Percentiles rank a stretch among this genome's conserved stretches.
phyloP scores from a whole-genome alignment of 306 rosid species.

The Chamaecrista fasciculata region DNA sequence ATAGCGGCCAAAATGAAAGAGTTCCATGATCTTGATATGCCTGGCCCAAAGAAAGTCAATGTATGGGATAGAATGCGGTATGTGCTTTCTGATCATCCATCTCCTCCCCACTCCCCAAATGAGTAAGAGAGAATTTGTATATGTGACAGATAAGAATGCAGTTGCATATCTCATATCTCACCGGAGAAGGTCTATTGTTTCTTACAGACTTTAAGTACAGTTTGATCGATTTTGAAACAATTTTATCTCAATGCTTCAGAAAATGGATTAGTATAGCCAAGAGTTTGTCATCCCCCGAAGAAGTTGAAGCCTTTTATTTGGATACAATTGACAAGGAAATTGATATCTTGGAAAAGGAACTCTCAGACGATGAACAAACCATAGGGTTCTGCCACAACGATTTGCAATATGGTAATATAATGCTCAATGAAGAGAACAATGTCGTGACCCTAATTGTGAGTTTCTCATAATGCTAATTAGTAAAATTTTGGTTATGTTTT shows the following conservation, averaged over 20 bases:
- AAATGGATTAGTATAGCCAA: slow-evolving; percentile 61
- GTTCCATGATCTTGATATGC: slow-evolving; percentile 75
- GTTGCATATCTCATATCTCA: neutral
- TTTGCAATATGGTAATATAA: slow-evolving; percentile 81
- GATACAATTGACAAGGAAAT: slow-evolving; percentile 57
- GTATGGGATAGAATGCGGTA: slow-evolving; percentile 79
- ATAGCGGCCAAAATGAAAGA: slow-evolving; percentile 76
- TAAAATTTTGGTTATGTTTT: neutral
- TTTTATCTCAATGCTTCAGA: slow-evolving; percentile 40
- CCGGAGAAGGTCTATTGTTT: neutral
- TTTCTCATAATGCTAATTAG: slow-evolving; percentile 19
- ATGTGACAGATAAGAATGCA: neutral
- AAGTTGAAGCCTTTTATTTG: slow-evolving; percentile 49
- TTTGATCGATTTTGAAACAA: slow-evolving; percentile 17
- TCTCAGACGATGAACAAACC: slow-evolving; percentile 33
- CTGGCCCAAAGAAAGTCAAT: slow-evolving; percentile 59
- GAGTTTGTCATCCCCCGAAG: slow-evolving; percentile 48
- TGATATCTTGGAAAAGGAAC: slow-evolving; percentile 47
- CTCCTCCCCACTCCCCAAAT: neutral
- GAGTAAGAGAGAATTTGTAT: neutral
- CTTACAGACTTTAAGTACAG: neutral
- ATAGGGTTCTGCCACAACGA: slow-evolving; percentile 84
- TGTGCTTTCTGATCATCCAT: neutral
- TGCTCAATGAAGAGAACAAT: slow-evolving; percentile 65
- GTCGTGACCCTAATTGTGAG: slow-evolving; percentile 74